phyloP scores from a whole-genome alignment of 257 asterid species.

The Osmanthus fragrans region DNA sequence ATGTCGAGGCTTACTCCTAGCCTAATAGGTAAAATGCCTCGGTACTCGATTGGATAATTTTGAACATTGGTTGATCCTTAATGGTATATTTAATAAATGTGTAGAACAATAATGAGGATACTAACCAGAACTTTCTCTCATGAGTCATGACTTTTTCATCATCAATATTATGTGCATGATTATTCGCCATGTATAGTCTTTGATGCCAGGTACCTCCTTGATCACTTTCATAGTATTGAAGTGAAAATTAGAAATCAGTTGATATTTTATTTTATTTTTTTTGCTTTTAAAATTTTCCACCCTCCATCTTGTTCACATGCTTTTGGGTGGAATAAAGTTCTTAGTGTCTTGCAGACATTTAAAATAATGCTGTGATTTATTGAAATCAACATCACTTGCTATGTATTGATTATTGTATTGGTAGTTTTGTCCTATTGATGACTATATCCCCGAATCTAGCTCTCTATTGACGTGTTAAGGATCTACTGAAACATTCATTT shows the following conservation, averaged over 20 bases:
- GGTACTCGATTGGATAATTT: neutral
- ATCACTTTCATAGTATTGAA: neutral
- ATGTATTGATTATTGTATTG: neutral
- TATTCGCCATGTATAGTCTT: neutral
- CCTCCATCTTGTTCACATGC: neutral
- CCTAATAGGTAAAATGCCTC: neutral
- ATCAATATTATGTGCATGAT: neutral
- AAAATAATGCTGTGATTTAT: neutral
- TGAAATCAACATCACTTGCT: neutral
- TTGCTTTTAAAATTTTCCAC: neutral
- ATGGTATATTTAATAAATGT: neutral
- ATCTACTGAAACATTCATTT: neutral
- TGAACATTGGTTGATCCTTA: neutral
- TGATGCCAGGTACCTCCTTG: neutral
- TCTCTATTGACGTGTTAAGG: neutral
- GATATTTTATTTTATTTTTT: neutral
- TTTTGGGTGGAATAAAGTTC: neutral
- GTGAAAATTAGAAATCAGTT: neutral
- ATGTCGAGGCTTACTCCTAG: neutral
- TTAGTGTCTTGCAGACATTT: neutral
- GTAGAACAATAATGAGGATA: neutral
- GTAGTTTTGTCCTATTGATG: neutral
- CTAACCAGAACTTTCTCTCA: neutral
- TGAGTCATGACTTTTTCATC: neutral
- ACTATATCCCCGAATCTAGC: neutral